Conservation (phyloP, 495 filamentous ascomycete genomes). For the Chaetomium tenue region DNA sequence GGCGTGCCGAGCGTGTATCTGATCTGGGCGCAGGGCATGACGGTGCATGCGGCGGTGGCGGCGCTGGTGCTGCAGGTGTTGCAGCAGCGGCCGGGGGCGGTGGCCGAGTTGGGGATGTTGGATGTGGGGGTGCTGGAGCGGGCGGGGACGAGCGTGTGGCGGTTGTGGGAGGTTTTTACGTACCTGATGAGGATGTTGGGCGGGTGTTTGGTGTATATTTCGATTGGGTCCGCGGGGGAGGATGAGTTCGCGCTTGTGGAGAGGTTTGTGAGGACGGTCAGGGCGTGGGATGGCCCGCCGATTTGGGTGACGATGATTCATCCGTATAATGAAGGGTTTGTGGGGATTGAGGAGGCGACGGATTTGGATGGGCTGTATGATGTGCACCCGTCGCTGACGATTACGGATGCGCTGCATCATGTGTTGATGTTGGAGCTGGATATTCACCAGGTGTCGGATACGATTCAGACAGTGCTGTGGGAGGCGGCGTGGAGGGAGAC, state of each 20-base stretch:
- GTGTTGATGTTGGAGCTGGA: conserved; percentile 22
- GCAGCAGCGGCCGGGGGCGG: conserved; percentile 19
- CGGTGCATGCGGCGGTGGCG: conserved; percentile 24
- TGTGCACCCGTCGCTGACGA: conserved; percentile 27
- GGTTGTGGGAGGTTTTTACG: conserved; percentile 19
- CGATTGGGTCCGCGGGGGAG: conserved; percentile 22
- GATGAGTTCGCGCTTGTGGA: conserved; percentile 28
- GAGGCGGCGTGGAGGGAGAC: conserved; percentile 26
- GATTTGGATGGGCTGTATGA: conserved; percentile 27
- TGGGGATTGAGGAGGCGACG: conserved; percentile 9
- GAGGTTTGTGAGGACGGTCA: conserved; percentile 14
- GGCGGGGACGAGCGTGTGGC: conserved; percentile 7
- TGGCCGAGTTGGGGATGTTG: conserved; percentile 5
- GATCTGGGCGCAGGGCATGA: conserved; percentile 27
- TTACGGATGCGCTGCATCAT: conserved; percentile 24
- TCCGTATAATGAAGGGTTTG: conserved; percentile 24
- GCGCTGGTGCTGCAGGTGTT: conserved; percentile 24
- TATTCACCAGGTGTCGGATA: conserved; percentile 15
- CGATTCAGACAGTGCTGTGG: conserved; percentile 22
- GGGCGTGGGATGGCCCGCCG: conserved; percentile 21
- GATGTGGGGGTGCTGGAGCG: conserved; percentile 14
- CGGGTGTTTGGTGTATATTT: conserved; percentile 22
- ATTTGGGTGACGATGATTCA: conserved; percentile 26
- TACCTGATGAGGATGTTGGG: conserved; percentile 14
- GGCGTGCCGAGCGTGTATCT: conserved; percentile 17